These are phyloP conservation scores for Globomyces pollinis-pini DNA, from an alignment of 192 early-diverging fungal genomes.

Conservation along the genomic window DNA sequence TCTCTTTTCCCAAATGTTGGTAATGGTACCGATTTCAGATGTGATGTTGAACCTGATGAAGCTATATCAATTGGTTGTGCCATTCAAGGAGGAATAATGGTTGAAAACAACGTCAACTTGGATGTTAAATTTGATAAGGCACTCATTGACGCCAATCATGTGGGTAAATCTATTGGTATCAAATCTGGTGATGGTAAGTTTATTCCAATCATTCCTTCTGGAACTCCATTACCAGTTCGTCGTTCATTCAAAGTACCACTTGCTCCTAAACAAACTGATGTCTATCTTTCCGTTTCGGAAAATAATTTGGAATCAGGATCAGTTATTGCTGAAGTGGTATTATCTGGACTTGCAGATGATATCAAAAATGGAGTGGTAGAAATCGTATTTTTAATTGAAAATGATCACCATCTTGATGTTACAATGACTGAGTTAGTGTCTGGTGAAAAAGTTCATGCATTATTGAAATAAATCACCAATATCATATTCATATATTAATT, in stretches of 20 bases:
- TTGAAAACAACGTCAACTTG: conserved; percentile 31
- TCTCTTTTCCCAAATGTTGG: conserved; percentile 62
- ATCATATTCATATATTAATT: too few species aligned
- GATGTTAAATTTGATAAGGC: conserved; percentile 43
- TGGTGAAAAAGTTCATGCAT: conserved; percentile 3
- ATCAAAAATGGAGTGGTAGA: conserved; percentile 30
- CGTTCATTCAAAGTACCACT: conserved; percentile 67
- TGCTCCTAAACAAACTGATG: conserved; percentile 57
- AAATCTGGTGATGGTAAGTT: conserved; percentile 63
- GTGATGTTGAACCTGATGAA: conserved; percentile 89
- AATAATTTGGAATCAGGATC: conserved; percentile 39
- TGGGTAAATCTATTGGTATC: conserved; percentile 72
- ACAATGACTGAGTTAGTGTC: neutral
- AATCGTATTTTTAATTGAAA: conserved; percentile 39
- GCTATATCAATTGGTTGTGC: conserved; percentile 85
- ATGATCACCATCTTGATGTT: conserved; percentile 21
- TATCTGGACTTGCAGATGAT: conserved; percentile 45
- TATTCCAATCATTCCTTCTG: conserved; percentile 68
- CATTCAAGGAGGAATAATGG: conserved; percentile 70
- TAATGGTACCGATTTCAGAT: conserved; percentile 45
- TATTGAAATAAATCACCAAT: conserved; percentile 1
- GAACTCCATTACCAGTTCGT: conserved; percentile 78
- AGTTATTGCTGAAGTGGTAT: conserved; percentile 55
- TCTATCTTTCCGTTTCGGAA: conserved; percentile 79
- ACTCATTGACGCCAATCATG: conserved; percentile 54